These are phyloP conservation scores for Gossypium stocksii DNA, from an alignment of 345 rosid genomes.

Conservation along the genomic window DNA sequence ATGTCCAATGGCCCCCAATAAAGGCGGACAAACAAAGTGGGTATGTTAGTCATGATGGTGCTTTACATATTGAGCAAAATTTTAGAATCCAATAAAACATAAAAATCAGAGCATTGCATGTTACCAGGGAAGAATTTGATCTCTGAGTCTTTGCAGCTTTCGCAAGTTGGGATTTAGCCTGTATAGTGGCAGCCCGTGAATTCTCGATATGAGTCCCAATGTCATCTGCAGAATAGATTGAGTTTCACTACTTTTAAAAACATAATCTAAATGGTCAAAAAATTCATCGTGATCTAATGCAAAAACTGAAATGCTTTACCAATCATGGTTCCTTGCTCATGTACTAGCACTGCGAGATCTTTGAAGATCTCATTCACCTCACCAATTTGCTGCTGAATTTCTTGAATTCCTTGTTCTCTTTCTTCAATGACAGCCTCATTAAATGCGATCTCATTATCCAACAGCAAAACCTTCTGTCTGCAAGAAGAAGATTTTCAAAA, in stretches of 20 bases:
- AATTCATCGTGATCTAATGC: neutral
- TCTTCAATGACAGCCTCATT: slow-evolving; percentile 92
- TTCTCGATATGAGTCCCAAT: slow-evolving; percentile 67
- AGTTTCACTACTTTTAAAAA: slow-evolving; percentile 12
- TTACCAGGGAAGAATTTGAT: slow-evolving; percentile 93
- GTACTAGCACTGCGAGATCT: slow-evolving; percentile 89
- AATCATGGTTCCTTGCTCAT: slow-evolving; percentile 90
- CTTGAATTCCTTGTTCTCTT: slow-evolving; percentile 92
- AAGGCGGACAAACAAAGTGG: neutral
- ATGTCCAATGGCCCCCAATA: neutral
- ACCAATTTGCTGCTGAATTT: slow-evolving; percentile 91
- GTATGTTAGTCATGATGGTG: neutral
- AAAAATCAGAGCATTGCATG: neutral
- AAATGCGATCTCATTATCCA: slow-evolving; percentile 89
- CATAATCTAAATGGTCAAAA: neutral
- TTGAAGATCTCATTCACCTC: slow-evolving; percentile 93
- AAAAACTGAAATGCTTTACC: slow-evolving; percentile 40
- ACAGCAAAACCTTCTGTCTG: slow-evolving; percentile 76
- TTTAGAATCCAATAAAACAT: neutral
- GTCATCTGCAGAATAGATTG: slow-evolving; percentile 56
- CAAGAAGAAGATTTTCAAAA: slow-evolving; percentile 20
- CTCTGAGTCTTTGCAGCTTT: slow-evolving; percentile 81
- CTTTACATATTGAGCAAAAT: neutral
- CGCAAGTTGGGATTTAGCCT: slow-evolving; percentile 67
- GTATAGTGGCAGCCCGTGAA: slow-evolving; percentile 69